A percentile compares a stretch with the other conserved stretches of the same genome.
These are phyloP conservation scores for Rhynchospora pubera DNA, from an alignment of 176 grass and related monocot species.

Conservation along the genomic window DNA sequence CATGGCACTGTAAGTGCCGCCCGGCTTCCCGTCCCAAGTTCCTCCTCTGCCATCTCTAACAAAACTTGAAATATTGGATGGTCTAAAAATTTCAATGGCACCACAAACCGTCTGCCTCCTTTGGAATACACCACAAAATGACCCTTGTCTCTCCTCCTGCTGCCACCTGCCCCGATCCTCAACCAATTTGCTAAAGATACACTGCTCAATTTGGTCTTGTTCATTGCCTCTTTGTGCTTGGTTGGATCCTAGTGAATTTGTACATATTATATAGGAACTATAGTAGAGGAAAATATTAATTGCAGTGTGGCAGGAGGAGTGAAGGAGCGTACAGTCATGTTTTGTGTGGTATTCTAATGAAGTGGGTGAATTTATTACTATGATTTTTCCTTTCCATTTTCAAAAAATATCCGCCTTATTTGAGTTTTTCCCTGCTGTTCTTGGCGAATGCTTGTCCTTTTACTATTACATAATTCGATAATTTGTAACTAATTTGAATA, in stretches of 20 bases:
- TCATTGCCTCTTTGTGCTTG: background rate
- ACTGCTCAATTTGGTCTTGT: slow-evolving; percentile 12
- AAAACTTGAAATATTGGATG: slow-evolving; percentile 34
- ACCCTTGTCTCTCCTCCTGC: slow-evolving; percentile 16
- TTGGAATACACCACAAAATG: slow-evolving; percentile 36
- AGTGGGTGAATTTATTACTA: background rate
- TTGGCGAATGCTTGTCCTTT: background rate
- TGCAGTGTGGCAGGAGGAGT: background rate
- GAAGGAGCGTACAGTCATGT: slow-evolving; percentile 14
- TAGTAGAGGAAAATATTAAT: background rate
- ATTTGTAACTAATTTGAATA: background rate
- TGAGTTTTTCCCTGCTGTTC: background rate
- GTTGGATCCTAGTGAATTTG: background rate
- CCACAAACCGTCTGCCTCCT: slow-evolving; percentile 22
- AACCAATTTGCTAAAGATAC: slow-evolving; percentile 17
- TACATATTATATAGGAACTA: background rate
- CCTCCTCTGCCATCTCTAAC: slow-evolving; percentile 40
- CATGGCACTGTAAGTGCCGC: slow-evolving; percentile 27
- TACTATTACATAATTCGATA: background rate
- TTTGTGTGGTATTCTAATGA: slow-evolving; percentile 2
- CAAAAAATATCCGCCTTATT: background rate
- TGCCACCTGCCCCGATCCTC: background rate
- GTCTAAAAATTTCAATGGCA: slow-evolving; percentile 18
- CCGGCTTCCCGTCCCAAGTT: slow-evolving; percentile 21
- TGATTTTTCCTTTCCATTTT: background rate